These are phyloP conservation scores for Globisporangium canariense DNA, from an alignment of 352 stramenopile species.

Conservation along the genomic window DNA sequence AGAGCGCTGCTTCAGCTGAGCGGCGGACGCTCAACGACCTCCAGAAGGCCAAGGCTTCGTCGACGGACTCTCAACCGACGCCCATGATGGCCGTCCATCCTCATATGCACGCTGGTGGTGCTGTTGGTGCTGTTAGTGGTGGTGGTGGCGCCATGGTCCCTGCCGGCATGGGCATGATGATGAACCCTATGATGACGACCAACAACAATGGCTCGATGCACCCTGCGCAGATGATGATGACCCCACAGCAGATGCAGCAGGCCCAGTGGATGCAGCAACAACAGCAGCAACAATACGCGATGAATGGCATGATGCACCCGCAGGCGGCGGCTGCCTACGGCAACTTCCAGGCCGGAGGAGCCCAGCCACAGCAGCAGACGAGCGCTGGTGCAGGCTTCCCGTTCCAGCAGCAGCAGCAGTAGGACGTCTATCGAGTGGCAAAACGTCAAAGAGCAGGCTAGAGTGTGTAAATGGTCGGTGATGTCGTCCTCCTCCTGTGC, in stretches of 20 bases:
- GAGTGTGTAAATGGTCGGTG: neutral
- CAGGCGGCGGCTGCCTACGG: conserved; percentile 6
- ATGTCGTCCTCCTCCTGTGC: neutral
- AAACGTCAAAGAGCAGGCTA: neutral
- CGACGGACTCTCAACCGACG: conserved; percentile 24
- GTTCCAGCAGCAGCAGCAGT: conserved; percentile 5
- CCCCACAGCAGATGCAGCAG: conserved; percentile 31
- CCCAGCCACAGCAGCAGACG: neutral
- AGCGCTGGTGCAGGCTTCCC: conserved; percentile 2
- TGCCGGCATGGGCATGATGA: conserved; percentile 28
- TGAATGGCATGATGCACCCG: conserved; percentile 17
- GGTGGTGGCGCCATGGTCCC: conserved; percentile 11
- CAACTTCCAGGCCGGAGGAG: conserved; percentile 11
- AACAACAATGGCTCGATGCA: conserved; percentile 29
- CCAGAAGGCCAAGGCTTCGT: conserved; percentile 34
- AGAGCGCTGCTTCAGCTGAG: conserved; percentile 26
- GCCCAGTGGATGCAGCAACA: conserved; percentile 27
- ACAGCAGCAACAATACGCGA: conserved; percentile 17
- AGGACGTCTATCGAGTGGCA: neutral
- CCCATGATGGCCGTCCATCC: conserved; percentile 41
- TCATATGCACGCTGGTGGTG: conserved; percentile 25
- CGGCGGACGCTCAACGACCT: conserved; percentile 59
- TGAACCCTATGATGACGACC: conserved; percentile 33
- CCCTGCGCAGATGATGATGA: conserved; percentile 24
- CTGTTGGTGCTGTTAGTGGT: neutral